A percentile compares a stretch with the other conserved stretches of the same genome.
phyloP scores from a whole-genome alignment of 257 asterid species.

The Solanum microdontum region DNA sequence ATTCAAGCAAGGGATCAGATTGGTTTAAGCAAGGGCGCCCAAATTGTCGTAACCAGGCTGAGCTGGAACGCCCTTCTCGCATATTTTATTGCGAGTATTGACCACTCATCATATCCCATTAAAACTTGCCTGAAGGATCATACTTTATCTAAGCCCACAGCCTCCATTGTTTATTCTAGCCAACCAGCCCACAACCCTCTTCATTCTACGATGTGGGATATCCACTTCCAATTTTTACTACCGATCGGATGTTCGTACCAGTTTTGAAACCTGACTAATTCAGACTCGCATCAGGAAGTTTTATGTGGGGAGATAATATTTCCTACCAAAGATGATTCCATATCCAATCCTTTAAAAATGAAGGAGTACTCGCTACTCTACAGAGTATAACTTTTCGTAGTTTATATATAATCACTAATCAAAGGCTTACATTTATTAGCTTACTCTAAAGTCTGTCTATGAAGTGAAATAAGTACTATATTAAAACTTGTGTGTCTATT shows the following conservation, averaged over 20 bases:
- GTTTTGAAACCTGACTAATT: too few relatives aligned
- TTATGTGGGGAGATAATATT: background rate
- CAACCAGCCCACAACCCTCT: background rate
- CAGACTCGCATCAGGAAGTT: background rate
- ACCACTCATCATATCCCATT: conserved; percentile 72
- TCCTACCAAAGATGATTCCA: rapidly evolving
- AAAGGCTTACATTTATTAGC: background rate
- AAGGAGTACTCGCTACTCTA: background rate
- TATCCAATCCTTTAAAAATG: background rate
- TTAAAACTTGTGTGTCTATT: too few relatives aligned
- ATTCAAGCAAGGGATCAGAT: conserved; percentile 14
- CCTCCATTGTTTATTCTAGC: background rate
- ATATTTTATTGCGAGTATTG: conserved; percentile 31
- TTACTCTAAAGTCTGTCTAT: background rate
- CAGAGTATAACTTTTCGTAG: too few relatives aligned
- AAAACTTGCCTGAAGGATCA: conserved; percentile 78
- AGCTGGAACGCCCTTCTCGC: conserved; percentile 58
- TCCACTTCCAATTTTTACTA: background rate
- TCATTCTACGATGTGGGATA: conserved; percentile 29
- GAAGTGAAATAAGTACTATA: background rate
- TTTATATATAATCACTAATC: too few relatives aligned
- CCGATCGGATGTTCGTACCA: background rate
- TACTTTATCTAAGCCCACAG: rapidly evolving
- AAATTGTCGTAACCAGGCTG: conserved; percentile 60
- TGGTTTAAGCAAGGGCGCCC: conserved; percentile 32